Percentiles rank a stretch among this genome's conserved stretches.
These are phyloP conservation scores for Dittrichia graveolens DNA, from an alignment of 129 eudicot genomes.

Conservation along the genomic window DNA sequence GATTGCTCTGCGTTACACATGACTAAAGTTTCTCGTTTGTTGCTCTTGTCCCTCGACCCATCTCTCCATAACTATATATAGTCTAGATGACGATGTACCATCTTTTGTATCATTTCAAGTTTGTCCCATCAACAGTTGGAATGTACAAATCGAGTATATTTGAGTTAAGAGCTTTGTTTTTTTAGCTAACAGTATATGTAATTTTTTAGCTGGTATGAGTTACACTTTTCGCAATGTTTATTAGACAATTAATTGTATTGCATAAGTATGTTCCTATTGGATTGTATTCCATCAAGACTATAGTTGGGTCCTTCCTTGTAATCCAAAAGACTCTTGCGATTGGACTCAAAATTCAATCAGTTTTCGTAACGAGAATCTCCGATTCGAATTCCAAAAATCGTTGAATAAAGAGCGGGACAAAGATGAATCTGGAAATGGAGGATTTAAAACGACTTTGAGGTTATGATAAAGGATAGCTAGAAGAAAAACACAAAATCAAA, in stretches of 20 bases:
- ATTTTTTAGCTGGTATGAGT: no score
- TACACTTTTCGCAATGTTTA: no score
- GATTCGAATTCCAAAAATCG: slow-evolving; percentile 57
- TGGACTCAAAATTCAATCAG: not conserved
- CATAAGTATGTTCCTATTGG: no score
- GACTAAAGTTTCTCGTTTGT: not conserved
- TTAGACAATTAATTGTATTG: no score
- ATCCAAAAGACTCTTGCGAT: no score
- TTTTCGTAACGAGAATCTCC: not conserved
- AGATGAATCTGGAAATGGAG: slow-evolving; percentile 41
- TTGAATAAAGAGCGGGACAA: slow-evolving; percentile 67
- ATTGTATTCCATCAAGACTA: no score
- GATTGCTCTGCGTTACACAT: not conserved
- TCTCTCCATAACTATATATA: not conserved
- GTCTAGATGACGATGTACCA: not conserved
- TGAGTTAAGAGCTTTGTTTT: no score
- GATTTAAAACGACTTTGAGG: slow-evolving; percentile 57
- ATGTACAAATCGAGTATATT: no score
- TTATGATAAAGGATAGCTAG: slow-evolving; percentile 74
- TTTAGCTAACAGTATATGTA: no score
- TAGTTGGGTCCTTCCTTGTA: no score
- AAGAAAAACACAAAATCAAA: slow-evolving; percentile 64
- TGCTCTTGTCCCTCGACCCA: not conserved
- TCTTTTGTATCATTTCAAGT: slow-evolving; percentile 1
- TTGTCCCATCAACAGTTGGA: not conserved